Evolutionary conservation across 1,284 basidiomycete species (phyloP).

Genomic region (Trichosporon sp.): DNA sequence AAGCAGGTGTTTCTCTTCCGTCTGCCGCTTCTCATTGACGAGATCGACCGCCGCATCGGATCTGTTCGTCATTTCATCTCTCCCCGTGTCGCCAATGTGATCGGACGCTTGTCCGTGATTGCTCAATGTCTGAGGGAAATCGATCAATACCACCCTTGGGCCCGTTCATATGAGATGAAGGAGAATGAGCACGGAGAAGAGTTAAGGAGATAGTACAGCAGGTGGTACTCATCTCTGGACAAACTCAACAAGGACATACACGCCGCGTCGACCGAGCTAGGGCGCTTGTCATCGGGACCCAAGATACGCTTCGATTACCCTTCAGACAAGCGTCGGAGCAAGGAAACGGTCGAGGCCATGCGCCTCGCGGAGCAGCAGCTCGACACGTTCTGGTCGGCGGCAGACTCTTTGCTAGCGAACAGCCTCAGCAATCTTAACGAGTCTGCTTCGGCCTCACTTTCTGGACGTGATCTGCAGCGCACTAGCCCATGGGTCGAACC

Average conservation of each 20-base stretch:
- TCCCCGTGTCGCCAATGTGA: not conserved
- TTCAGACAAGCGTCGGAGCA: not conserved
- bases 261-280: not conserved
- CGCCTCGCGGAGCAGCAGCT: not conserved
- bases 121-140: constrained; percentile 4
- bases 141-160: constrained; percentile 1
- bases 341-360: constrained; percentile 1
- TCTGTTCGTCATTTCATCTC: not conserved
- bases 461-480: not conserved
- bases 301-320: constrained; percentile 8
- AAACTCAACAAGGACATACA: not conserved
- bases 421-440: not conserved
- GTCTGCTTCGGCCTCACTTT: not conserved
- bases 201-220: not conserved
- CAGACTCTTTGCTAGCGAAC: not conserved
- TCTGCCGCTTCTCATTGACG: not conserved
- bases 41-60: not conserved
- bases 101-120: not conserved
- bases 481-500: constrained; percentile 3
- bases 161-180: not conserved
- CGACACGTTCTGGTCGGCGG: not conserved
- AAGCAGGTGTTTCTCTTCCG: not conserved
- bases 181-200: not conserved
- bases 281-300: not conserved
- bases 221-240: not conserved